Evolutionary conservation across 768 basidiomycete species (phyloP).

Genomic region (Amanita polypyramis): DNA sequence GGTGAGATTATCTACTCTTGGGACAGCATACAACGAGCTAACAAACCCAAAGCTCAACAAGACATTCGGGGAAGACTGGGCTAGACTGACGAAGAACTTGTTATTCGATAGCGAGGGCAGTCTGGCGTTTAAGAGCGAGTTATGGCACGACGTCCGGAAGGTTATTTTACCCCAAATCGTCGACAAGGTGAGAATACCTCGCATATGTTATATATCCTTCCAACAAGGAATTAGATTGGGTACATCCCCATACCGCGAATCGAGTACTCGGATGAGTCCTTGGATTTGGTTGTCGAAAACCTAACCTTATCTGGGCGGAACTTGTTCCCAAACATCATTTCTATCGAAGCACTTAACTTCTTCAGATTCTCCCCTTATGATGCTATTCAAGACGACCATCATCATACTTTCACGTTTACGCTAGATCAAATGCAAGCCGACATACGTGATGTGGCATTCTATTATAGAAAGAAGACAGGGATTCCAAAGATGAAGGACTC

Average conservation of each 20-base stretch:
- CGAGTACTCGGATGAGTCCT: constrained; percentile 80
- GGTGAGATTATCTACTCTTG: constrained; percentile 17
- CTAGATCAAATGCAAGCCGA: constrained; percentile 87
- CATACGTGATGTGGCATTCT: constrained; percentile 89
- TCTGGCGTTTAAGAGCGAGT: constrained; percentile 77
- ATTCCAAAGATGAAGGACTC: constrained; percentile 73
- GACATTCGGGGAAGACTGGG: constrained; percentile 77
- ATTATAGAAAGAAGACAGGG: constrained; percentile 78
- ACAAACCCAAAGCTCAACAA: constrained; percentile 38
- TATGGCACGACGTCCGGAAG: constrained; percentile 82
- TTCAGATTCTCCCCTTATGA: constrained; percentile 79
- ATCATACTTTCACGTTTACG: constrained; percentile 67
- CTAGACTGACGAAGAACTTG: constrained; percentile 71
- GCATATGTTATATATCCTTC: neutral
- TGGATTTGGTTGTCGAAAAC: constrained; percentile 92
- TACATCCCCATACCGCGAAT: constrained; percentile 88
- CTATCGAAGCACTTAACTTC: constrained; percentile 69
- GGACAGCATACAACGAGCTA: neutral
- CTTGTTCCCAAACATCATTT: constrained; percentile 74
- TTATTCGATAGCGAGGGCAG: constrained; percentile 74
- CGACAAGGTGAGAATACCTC: constrained; percentile 41
- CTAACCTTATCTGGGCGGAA: constrained; percentile 82
- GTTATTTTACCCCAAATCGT: constrained; percentile 77
- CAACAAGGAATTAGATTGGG: constrained; percentile 35
- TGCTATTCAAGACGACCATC: constrained; percentile 41